Evolutionary conservation across 345 rosid genomes (phyloP), one percentile per base, ranked within the genome.

Genomic region (Microcos paniculata): DNA sequence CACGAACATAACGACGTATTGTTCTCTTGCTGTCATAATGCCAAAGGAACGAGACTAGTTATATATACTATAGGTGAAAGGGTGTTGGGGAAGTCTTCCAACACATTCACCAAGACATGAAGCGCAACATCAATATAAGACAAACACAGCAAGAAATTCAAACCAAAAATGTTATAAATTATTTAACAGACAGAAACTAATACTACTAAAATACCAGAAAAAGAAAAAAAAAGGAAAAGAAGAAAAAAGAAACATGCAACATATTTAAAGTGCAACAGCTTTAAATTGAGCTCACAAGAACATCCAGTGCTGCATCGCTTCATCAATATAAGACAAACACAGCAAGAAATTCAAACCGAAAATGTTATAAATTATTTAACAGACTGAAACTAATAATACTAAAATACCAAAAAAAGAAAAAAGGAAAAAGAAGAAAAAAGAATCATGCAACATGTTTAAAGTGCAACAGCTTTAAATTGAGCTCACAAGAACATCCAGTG

Each of bases 11-110:
- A 13, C 67, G 84, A 80, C 86, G 88, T 62, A 67, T 33, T 40
- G 62, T 78, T 87, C 97, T 72, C 90, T 90, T 63, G 86, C 72
- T 77, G 78, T 76, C 35, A 84, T 87, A 83, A 71, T 88, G 78
- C 89, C 86, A 67, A 90, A 89, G 46, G 94, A 76, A 72, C 87
- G 96, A 83, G 91, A 85, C 83, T 84, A 93, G 84, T 77, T 90
- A 86, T 86, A 94, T n/a, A n/a, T n/a, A n/a, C n/a, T 26, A 92
- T 89, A 84, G 87, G 93, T 79, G 90, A 88, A 66, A 89, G 96
- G 62, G 91, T 89, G 70, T 90, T 93, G 69, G 90, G 90, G 69
- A 88, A 87, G 71, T 90, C 88, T 81, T 84, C 87, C 92, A 90
- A 72, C 81, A 88, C 51, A 82, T 80, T 71, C 76, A 71, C 59